Percentiles rank a stretch among this genome's conserved stretches.
These are phyloP conservation scores for Nemania abortiva DNA, from an alignment of 2,329 filamentous ascomycete species.

Conservation along the genomic window DNA sequence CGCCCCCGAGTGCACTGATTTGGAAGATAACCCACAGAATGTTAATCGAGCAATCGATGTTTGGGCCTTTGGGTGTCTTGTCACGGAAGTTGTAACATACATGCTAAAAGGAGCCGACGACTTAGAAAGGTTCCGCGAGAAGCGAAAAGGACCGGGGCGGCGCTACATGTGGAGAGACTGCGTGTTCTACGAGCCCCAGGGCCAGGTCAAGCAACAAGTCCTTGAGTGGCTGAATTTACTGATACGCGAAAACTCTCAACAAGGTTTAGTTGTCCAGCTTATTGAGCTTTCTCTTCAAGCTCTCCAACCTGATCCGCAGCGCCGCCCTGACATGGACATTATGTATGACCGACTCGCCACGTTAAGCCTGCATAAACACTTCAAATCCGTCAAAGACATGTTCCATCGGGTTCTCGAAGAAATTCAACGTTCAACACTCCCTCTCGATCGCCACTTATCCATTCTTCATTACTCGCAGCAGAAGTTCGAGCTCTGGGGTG, in stretches of 20 bases:
- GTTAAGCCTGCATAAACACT: slow-evolving; percentile 17
- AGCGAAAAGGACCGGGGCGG: background rate
- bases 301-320: background rate
- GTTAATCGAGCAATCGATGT: slow-evolving; percentile 15
- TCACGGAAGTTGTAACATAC: slow-evolving; percentile 8
- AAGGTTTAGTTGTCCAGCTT: background rate
- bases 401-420: background rate
- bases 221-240: slow-evolving; percentile 5
- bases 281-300: slow-evolving; percentile 1
- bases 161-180: background rate
- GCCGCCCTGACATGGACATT: background rate
- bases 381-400: background rate
- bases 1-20: slow-evolving; percentile 14
- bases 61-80: slow-evolving; percentile 21
- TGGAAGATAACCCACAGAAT: background rate
- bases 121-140: slow-evolving; percentile 1
- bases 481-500: no score
- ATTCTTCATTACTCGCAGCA: no score
- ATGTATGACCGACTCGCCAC: background rate
- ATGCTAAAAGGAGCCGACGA: slow-evolving; percentile 4
- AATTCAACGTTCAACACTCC: no score
- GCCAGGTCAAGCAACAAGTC: slow-evolving; percentile 3
- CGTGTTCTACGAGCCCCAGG: slow-evolving; percentile 1
- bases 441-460: no score
- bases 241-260: background rate